Base-by-base conservation (phyloP, 139 green algal species). In the Micractinium sp. region DNA sequence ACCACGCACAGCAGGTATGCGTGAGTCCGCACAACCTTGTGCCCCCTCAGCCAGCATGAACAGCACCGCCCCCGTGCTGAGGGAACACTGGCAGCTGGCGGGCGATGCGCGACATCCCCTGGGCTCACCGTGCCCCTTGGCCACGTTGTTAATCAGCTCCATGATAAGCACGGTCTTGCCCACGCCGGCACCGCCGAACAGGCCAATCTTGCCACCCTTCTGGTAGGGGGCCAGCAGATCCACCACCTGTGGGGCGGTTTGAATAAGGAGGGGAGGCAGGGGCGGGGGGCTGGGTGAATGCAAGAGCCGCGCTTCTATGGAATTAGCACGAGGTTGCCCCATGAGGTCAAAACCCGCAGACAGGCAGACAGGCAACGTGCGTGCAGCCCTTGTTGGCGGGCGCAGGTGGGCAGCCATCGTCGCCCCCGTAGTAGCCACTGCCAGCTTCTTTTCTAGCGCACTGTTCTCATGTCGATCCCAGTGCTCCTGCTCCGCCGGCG, bases 121-220 rank as follows among this genome's bases (percentile, higher is more conserved):
- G 15, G 0, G 67, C 95, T 61, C 90, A 98, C 98, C 98, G 92
- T 99, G 98, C 33, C 91, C 98, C 95, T 99, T 99, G 87, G 98
- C 98, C 71, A 99, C 95, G 93, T 99, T 99, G 95, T 99, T 99
- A 93, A 99, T 99, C 39, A 99, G 98, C 95, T 99, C 98, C 98
- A 99, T 99, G 88, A 99, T 99, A 23, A 99, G 96, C 94, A 99
- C 98, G 1, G 98, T 99, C 96, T 99, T 99, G 88, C 98, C 98
- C 18, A 99, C 98, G 90, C 98, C 98, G 36, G 98, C 98, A 88
- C 98, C 98, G 31, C 98, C 98, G 87, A 99, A 99, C 53, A 99
- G 95, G 35, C 98, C 98, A 93, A 99, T 99, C 95, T 99, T 99
- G 80, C 98, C 98, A 93, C 98, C 98, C 86, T 96, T 94, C 93